Base-by-base conservation (phyloP, 2,329 filamentous ascomycete species). In the Orbilia blumenaviensis region DNA sequence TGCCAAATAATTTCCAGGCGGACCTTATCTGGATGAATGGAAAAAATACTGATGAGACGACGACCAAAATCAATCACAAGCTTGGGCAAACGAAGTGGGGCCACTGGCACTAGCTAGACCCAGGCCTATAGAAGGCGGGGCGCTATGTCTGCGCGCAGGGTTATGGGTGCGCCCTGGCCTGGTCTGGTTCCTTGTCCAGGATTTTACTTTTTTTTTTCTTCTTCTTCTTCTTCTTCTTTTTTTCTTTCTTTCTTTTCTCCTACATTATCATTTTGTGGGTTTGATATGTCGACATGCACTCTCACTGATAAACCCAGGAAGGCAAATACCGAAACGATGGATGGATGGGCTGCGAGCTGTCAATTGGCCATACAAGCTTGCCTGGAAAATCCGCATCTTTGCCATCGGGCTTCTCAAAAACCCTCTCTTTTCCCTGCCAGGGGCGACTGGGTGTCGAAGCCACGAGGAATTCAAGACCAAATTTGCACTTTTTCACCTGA, bases 11-110 rank as follows among this genome's bases (percentile, higher is more conserved):
- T 50, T 50, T 60, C 58, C 46, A 76, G 63, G 46, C 32, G 41
- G 72, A 60, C 72, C 72, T 76, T 76, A 76, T 76, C 72, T 69
- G 72, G 72, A 76, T 76, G 72, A 76, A 76, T 69, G 72, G 72
- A 66, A 76, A 68, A 75, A 75, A 36, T 52, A 50, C 58, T 61
- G 64, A 69, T 76, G 72, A 69, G 64, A 69, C 64, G 72, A 75
- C 56, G 48, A 76, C 69, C 56, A 60, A 69, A 69, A 69, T 76
- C 72, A 69, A 69, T 76, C 72, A 76, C 72, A 76, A 76, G 72
- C 72, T 76, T 16, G 72, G 68, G 69, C 52, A 61, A 69, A 64
- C 21, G 62, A 64, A 66, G 72, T 76, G 72, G 72, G 64, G 72
- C 46, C 71, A 54, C 29, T 36, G 32, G 52, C 29, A 38, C 72